These are phyloP conservation scores for Rhizoclosmatium sp. DNA, from an alignment of 192 early-diverging fungal species.

Conservation along the genomic window DNA sequence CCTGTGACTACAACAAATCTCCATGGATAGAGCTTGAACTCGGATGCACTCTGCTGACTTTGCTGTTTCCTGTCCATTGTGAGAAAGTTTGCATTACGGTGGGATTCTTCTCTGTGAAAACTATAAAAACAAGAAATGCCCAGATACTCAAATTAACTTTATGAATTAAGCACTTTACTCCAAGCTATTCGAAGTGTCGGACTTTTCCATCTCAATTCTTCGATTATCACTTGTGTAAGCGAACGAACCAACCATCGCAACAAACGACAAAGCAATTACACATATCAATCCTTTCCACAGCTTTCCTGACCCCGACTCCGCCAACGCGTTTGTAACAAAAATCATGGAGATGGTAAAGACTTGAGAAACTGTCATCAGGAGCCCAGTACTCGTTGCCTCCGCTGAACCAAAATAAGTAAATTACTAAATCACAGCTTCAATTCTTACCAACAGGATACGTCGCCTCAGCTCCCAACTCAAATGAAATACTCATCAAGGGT, in stretches of 20 bases:
- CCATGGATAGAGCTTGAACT: conserved; percentile 74
- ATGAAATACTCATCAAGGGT: conserved; percentile 31
- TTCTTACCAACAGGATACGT: conserved; percentile 40
- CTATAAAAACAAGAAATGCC: too few relatives aligned
- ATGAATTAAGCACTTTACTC: background rate
- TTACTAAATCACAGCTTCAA: background rate
- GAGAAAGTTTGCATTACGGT: too few relatives aligned
- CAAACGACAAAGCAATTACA: background rate
- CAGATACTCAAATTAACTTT: too few relatives aligned
- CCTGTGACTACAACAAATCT: conserved; percentile 1
- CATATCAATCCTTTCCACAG: conserved; percentile 1
- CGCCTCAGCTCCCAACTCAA: conserved; percentile 43
- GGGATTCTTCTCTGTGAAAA: too few relatives aligned
- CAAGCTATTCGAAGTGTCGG: background rate
- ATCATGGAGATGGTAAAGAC: conserved; percentile 22
- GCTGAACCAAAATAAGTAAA: conserved; percentile 9
- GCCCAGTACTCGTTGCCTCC: conserved; percentile 38
- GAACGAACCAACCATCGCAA: background rate
- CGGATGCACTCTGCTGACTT: conserved; percentile 47
- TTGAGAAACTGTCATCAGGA: conserved; percentile 28
- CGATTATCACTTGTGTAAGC: conserved; percentile 22
- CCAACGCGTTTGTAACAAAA: conserved; percentile 35
- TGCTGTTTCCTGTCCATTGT: too few relatives aligned
- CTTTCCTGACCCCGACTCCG: conserved; percentile 1
- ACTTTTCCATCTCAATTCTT: conserved; percentile 31